Evolutionary conservation across 176 grass and related monocot species (phyloP), one percentile per base, ranked within the genome.

Genomic region (Eleusine indica): DNA sequence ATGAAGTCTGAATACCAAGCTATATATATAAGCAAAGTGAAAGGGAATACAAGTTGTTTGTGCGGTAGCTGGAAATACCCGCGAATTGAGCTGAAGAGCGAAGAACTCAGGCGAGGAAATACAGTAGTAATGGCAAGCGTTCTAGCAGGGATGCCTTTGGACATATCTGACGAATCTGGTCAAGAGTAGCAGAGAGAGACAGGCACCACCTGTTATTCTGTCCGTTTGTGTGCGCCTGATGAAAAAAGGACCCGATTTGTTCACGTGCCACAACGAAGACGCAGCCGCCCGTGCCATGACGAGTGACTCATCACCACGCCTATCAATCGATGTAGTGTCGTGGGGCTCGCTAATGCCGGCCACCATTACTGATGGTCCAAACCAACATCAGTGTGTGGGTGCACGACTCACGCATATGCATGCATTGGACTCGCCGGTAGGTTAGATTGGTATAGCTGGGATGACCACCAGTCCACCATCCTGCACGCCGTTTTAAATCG

Each of bases 161-260:
- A 60, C 25, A 13, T 6, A 75, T 39, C 60, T 66, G 44, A 47
- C 44, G 81, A 75, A 84, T 21, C 61, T 69, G 73, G 73, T 69
- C 73, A 70, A 77, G 48, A 51, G 48, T 51, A 51, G 48, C 48
- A 51, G 14, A 51, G 48, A 72, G 44, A 21, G 32, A 35, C 2
- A 35, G 32, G 32, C 32, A 35, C 32, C 16, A 21, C 16, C 49
- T 22, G 8, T 61, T 19, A 57, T 21, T 21, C 56, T 1, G 66
- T 35, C 28, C 67, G 62, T 32, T 8, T 4, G 49, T 84, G 48
- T 53, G 49, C 10, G 32, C 22, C 38, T 53, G 32, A 35, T 35
- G 32, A 35, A 35, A 35, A 17, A 11, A 15, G 64, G 82, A 19
- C 22, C 47, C n/a, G 66, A 69, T 35, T 67, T n/a, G 49, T 67